A percentile compares a stretch with the other conserved stretches of the same genome.
These are phyloP conservation scores for Penicillium polonicum DNA, from an alignment of 2,329 filamentous ascomycete genomes.

Conservation along the genomic window DNA sequence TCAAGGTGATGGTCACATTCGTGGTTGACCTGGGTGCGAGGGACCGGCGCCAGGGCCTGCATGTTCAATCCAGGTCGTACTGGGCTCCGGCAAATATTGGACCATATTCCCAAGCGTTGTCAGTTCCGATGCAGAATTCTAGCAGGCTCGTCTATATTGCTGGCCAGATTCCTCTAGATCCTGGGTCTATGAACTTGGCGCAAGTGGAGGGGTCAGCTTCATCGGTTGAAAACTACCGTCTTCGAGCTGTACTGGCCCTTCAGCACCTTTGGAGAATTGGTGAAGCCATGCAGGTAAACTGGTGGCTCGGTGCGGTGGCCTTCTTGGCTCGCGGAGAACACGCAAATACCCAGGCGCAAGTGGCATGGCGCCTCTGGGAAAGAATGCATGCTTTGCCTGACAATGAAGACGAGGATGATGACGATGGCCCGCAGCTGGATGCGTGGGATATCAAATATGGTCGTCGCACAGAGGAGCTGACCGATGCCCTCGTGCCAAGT, in stretches of 20 bases:
- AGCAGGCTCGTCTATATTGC: conserved; percentile 64
- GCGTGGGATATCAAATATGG: conserved; percentile 57
- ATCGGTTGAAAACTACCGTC: conserved; percentile 44
- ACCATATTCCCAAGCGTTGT: conserved; percentile 87
- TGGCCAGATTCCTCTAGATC: conserved; percentile 86
- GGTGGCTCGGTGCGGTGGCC: conserved; percentile 73
- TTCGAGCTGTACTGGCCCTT: conserved; percentile 69
- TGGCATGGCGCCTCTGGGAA: conserved; percentile 50
- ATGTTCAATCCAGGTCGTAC: conserved; percentile 91
- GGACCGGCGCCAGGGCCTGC: conserved; percentile 56
- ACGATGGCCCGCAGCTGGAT: conserved; percentile 50
- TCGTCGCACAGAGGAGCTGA: conserved; percentile 49
- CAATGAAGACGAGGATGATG: conserved; percentile 38
- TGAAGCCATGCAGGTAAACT: conserved; percentile 65
- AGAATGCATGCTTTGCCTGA: conserved; percentile 31
- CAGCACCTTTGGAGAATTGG: conserved; percentile 90
- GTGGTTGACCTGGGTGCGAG: conserved; percentile 42
- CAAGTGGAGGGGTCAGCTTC: conserved; percentile 10
- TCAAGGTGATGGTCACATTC: conserved; percentile 61
- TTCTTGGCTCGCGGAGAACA: conserved; percentile 60
- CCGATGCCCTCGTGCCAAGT: conserved; percentile 21
- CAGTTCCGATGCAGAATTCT: conserved; percentile 31
- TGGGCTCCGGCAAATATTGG: conserved; percentile 99
- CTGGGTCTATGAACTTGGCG: conserved; percentile 67
- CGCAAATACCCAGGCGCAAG: conserved; percentile 35